Base-by-base conservation (phyloP, 495 filamentous ascomycete species). In the Glarea lozoyensis region DNA sequence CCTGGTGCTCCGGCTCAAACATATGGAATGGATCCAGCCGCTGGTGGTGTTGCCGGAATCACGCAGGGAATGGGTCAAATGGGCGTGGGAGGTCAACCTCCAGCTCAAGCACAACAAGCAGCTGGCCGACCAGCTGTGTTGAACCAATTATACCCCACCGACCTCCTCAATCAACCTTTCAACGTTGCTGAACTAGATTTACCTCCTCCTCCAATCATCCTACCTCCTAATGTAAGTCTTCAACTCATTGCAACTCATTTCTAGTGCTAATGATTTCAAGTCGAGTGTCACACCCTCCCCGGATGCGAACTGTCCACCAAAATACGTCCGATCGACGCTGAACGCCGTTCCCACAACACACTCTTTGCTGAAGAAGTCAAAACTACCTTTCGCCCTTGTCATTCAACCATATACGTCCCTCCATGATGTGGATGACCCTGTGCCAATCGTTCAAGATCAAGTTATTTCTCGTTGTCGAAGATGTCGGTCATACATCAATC, bases 401-500 rank as follows among this genome's bases (percentile, higher is more conserved):
- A 95, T 98, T 35, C 90, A 97, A 62, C 92, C 92, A 3, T 98
- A 95, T 54, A 85, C 76, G 19, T 78, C 93, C 12, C 78, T 98
- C 18, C 93, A 95, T 58, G 92, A 98, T 59, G 69, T 79, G 5
- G 92, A 95, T 55, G 93, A 96, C 53, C 75, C 78, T 15, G 79
- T 98, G 5, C 92, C 93, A 5, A 78, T 98, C 34, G 86, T 95
- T 20, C 82, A 90, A 33, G 92, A 98, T 61, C 93, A 96, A 62
- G 88, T 98, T 43, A 98, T 98, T 56, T 90, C 89, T 27, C 79
- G 92, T 56, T 98, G 92, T 67, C 74, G 92, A 60, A 80, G 92
- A 56, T 98, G 92, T 62, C 76, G 90, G 45, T 89, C 90, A 32
- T 97, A 97, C 57, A 97, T 97, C 68, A 96, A 97, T 61, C 88